phyloP scores from a whole-genome alignment of 2,329 filamentous ascomycete genomes.

The Lachnum nothofagi region DNA sequence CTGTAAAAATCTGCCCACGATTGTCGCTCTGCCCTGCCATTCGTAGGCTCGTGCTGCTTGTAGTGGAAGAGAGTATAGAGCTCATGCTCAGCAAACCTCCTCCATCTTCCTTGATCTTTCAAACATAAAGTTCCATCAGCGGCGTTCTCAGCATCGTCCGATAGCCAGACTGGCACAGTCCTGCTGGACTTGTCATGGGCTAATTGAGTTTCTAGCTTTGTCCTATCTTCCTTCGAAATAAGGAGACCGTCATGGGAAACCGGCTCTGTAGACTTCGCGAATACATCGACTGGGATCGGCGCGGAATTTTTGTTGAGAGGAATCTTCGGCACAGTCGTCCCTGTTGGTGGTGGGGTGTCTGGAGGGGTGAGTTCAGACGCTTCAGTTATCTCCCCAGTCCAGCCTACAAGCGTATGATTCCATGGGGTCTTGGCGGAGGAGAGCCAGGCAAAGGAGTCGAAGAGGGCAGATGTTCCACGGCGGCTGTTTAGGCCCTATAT shows the following conservation, averaged over 20 bases:
- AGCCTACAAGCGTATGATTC: slow-evolving; percentile 89
- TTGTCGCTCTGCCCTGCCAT: slow-evolving; percentile 73
- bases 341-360: slow-evolving; percentile 44
- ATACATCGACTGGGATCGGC: slow-evolving; percentile 67
- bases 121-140: slow-evolving; percentile 63
- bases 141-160: slow-evolving; percentile 64
- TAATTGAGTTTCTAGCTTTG: slow-evolving; percentile 68
- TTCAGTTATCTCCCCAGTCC: slow-evolving; percentile 80
- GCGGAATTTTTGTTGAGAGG: slow-evolving; percentile 71
- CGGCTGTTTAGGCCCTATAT: slow-evolving; percentile 67
- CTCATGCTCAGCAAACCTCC: slow-evolving; percentile 84
- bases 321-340: slow-evolving; percentile 31
- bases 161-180: slow-evolving; percentile 84
- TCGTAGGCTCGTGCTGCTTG: slow-evolving; percentile 85
- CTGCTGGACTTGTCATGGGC: slow-evolving; percentile 68
- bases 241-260: slow-evolving; percentile 63
- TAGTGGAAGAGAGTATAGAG: slow-evolving; percentile 94
- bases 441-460: slow-evolving; percentile 84
- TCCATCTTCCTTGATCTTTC: slow-evolving; percentile 80
- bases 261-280: slow-evolving; percentile 50
- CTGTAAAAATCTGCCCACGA: slow-evolving; percentile 91
- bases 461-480: slow-evolving; percentile 83
- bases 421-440: slow-evolving; percentile 78
- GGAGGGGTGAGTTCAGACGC: slow-evolving; percentile 44
- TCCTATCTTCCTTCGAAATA: slow-evolving; percentile 65